These are phyloP conservation scores for Termitomyces sp. DNA, from an alignment of 768 basidiomycete species.

Conservation along the genomic window DNA sequence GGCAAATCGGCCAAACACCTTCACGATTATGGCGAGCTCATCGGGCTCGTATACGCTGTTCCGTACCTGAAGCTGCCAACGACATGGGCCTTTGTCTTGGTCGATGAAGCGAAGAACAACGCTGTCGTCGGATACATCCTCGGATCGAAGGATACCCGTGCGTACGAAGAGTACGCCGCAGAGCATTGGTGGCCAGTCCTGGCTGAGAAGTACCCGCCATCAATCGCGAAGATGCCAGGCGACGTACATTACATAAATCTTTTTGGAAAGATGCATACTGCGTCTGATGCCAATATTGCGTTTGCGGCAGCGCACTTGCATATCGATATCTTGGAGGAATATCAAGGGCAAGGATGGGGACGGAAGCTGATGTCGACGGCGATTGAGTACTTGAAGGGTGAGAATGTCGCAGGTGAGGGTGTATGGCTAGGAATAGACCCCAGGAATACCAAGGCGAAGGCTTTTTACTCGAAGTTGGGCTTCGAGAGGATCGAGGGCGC, in stretches of 20 bases:
- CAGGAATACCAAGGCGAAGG: slow-evolving; percentile 54
- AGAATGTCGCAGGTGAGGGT: slow-evolving; percentile 37
- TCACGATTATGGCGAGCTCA: slow-evolving; percentile 62
- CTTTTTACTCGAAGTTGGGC: slow-evolving; percentile 62
- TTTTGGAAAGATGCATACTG: slow-evolving; percentile 38
- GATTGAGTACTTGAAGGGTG: slow-evolving; percentile 48
- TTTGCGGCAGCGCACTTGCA: slow-evolving; percentile 77
- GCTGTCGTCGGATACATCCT: slow-evolving; percentile 72
- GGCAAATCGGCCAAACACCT: slow-evolving; percentile 61
- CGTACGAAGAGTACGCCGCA: slow-evolving; percentile 53
- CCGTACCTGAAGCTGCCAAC: slow-evolving; percentile 70
- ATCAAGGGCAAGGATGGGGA: slow-evolving; percentile 74
- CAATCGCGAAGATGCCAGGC: slow-evolving; percentile 31
- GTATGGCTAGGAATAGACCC: slow-evolving; percentile 72
- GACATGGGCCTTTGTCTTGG: slow-evolving; percentile 75
- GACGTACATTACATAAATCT: slow-evolving; percentile 45
- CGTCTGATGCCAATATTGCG: slow-evolving; percentile 50
- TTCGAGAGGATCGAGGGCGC: slow-evolving; percentile 57
- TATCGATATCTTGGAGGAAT: slow-evolving; percentile 64
- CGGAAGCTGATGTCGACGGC: slow-evolving; percentile 54
- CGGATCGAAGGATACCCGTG: slow-evolving; percentile 63
- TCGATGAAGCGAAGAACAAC: slow-evolving; percentile 38
- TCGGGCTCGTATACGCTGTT: slow-evolving; percentile 69
- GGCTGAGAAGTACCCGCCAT: slow-evolving; percentile 49
- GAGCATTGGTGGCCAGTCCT: slow-evolving; percentile 67